Percentiles rank a stretch among this genome's conserved stretches.
These are phyloP conservation scores for Aspergillus sp. DNA, from an alignment of 2,329 filamentous ascomycete species.

Conservation along the genomic window DNA sequence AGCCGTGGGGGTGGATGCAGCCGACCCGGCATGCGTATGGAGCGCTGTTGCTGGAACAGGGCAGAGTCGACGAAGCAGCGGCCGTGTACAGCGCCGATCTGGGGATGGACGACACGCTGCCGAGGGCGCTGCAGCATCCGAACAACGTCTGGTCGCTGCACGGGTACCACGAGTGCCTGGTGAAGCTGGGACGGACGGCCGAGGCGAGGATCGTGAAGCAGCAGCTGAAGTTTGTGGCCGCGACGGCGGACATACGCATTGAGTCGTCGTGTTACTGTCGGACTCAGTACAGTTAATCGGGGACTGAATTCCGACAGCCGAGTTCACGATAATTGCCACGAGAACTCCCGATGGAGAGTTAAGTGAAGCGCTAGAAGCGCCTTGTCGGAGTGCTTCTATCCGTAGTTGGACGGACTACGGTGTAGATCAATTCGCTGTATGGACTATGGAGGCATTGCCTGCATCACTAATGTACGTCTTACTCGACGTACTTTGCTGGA, in stretches of 20 bases:
- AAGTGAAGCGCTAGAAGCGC: background rate
- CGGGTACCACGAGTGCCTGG: conserved; percentile 69
- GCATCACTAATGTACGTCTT: too few species aligned
- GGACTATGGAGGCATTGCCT: too few species aligned
- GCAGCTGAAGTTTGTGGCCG: conserved; percentile 54
- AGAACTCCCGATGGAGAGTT: background rate
- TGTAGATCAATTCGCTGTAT: too few species aligned
- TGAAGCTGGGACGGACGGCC: conserved; percentile 50
- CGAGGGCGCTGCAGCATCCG: conserved; percentile 65
- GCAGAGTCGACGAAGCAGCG: conserved; percentile 55
- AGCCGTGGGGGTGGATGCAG: conserved; percentile 81
- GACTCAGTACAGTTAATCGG: background rate
- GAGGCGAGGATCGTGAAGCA: conserved; percentile 51
- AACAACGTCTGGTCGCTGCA: conserved; percentile 76
- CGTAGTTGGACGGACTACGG: too few species aligned
- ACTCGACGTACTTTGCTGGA: too few species aligned
- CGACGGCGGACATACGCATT: conserved; percentile 60
- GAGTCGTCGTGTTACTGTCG: conserved; percentile 60
- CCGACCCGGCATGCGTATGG: conserved; percentile 70
- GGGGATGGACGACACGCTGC: conserved; percentile 59
- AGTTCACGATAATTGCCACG: background rate
- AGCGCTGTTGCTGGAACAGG: conserved; percentile 68
- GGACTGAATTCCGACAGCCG: too few species aligned
- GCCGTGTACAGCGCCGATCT: conserved; percentile 62
- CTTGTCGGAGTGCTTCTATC: background rate